Base-by-base conservation (phyloP, 768 basidiomycete genomes). In the Lentinus tigrinus region DNA sequence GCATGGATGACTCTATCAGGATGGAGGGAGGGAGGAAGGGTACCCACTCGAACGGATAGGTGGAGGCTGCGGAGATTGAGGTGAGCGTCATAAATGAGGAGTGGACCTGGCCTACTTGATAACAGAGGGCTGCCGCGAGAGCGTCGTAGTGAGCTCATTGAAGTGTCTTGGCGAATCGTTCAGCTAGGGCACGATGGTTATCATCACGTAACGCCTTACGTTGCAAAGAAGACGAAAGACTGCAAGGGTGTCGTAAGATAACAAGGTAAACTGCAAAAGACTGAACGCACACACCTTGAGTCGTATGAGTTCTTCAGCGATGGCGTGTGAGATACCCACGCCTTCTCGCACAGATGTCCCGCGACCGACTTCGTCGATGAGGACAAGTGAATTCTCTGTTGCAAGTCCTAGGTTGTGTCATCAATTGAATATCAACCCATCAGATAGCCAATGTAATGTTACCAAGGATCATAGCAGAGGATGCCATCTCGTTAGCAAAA, bases 401-500 rank as follows among this genome's bases (percentile, higher is more conserved):
- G 90, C 85, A 14, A 96, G 76, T 0, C 91, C 91, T 88, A n/a
- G 6, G 17, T n/a, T n/a, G n/a, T n/a, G 47, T 28, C 23, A 36
- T 11, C 31, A 17, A 37, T 16, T 17, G 27, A 9, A 21, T 3
- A 24, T 19, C 39, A 7, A 14, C 19, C n/a, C 31, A n/a, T 21
- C 4, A 7, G 1, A 2, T 11, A 3, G 36, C 24, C 13, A n/a
- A 8, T 10, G 23, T 11, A n/a, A 23, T 6, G 70, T 52, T 58
- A 86, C 93, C 89, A 46, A 96, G 75, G 53, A 98, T 94, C 91
- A 95, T 94, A 0, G 93, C 90, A 24, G 87, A 87, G 2, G 91
- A 85, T 1, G 89, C 85, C 93, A 99, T 98, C 73, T 99, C 96
- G 62, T 84, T 88, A 1, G 94, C 93, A 73, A 99, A 99, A 0